Conservation (phyloP, 2,329 filamentous ascomycete species). For the Hymenoscyphus albidus region DNA sequence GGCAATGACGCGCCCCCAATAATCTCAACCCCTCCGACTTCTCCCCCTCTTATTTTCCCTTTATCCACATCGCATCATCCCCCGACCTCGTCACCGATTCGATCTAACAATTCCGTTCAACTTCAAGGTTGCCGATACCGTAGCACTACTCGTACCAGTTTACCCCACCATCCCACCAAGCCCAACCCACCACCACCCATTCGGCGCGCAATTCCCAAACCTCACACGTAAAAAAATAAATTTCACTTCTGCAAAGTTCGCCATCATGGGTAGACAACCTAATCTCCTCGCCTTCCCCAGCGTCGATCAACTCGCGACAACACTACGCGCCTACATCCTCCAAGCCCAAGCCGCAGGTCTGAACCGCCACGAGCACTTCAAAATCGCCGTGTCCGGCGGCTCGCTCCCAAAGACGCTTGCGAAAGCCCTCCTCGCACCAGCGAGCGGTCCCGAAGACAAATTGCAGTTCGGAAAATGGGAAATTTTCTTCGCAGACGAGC, state of each 20-base stretch:
- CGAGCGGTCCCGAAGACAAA: conserved; percentile 51
- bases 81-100: neutral
- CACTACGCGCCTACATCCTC: conserved; percentile 78
- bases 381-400: conserved; percentile 88
- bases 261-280: conserved; percentile 38
- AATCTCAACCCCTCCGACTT: neutral
- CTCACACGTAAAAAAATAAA: neutral
- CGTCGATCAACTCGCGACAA: conserved; percentile 65
- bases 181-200: conserved; percentile 1
- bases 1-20: conserved; percentile 1
- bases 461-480: conserved; percentile 87
- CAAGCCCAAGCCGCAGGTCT: conserved; percentile 77
- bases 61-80: neutral
- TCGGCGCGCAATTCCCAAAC: neutral
- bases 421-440: conserved; percentile 67
- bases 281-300: conserved; percentile 79
- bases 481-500: conserved; percentile 98
- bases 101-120: conserved; percentile 6
- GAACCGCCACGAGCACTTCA: conserved; percentile 77
- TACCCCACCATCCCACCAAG: conserved; percentile 11
- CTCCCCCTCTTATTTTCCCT: neutral
- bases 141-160: conserved; percentile 11
- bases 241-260: neutral
- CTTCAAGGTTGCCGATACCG: conserved; percentile 7
- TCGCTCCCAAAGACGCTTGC: conserved; percentile 87